phyloP scores from a whole-genome alignment of 1,139 yeast genomes.

The Yamadazyma jaroonii region DNA sequence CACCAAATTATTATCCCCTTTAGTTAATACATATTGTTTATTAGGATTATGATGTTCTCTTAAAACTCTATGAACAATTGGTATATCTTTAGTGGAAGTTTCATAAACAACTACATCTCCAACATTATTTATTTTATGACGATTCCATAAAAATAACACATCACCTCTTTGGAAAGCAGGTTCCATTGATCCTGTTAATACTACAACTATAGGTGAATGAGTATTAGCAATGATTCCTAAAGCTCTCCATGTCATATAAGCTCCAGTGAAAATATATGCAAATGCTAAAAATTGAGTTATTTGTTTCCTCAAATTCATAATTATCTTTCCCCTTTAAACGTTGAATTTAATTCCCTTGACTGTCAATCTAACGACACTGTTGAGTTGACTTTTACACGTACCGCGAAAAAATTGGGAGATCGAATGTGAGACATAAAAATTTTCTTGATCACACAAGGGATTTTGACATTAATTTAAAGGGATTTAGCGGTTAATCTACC shows the following conservation, averaged over 20 bases:
- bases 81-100: slow-evolving; percentile 73
- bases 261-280: slow-evolving; percentile 79
- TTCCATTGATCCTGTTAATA: slow-evolving; percentile 97
- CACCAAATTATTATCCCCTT: slow-evolving; percentile 93
- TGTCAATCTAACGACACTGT: not conserved
- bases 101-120: slow-evolving; percentile 99
- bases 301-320: slow-evolving; percentile 48
- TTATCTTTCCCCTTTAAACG: not conserved
- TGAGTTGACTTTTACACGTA: slow-evolving; percentile 1
- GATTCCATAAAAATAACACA: slow-evolving; percentile 85
- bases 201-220: slow-evolving; percentile 94
- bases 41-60: slow-evolving; percentile 64
- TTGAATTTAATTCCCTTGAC: not conserved
- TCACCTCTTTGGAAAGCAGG: slow-evolving; percentile 99
- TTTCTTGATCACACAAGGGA: slow-evolving; percentile 2
- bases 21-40: slow-evolving; percentile 79
- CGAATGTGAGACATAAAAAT: slow-evolving; percentile 1
- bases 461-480: not conserved
- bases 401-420: not conserved
- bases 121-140: slow-evolving; percentile 62
- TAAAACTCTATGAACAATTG: slow-evolving; percentile 93
- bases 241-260: slow-evolving; percentile 90
- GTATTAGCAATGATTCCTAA: slow-evolving; percentile 76
- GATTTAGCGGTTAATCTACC: not conserved
- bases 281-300: slow-evolving; percentile 60